Evolutionary conservation across 2,329 filamentous ascomycete species (phyloP).

Genomic region (Gnomoniopsis smithogilvyi): DNA sequence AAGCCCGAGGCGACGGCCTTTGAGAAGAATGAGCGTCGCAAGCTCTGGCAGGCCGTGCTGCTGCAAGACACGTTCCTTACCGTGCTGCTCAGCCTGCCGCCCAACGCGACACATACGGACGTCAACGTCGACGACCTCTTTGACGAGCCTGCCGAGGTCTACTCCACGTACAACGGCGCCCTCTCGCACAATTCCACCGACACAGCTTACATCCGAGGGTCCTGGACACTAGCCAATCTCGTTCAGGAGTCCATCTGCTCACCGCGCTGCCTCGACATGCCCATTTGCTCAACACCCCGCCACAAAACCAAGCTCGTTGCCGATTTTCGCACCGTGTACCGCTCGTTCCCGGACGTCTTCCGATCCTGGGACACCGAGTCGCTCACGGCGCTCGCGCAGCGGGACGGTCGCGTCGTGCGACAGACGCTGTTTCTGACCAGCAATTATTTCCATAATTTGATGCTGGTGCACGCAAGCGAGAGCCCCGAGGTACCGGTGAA

Average conservation of each 20-base stretch:
- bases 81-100: slow-evolving; percentile 72
- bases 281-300: slow-evolving; percentile 64
- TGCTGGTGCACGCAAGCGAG: slow-evolving; percentile 73
- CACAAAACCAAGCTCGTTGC: slow-evolving; percentile 69
- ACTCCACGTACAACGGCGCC: slow-evolving; percentile 45
- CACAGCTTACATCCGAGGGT: slow-evolving; percentile 69
- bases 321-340: slow-evolving; percentile 68
- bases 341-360: slow-evolving; percentile 69
- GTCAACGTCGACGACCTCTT: slow-evolving; percentile 71
- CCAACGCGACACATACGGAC: slow-evolving; percentile 75
- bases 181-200: slow-evolving; percentile 62
- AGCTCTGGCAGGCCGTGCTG: slow-evolving; percentile 78
- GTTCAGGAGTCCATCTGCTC: slow-evolving; percentile 76
- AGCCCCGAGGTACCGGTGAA: slow-evolving; percentile 63
- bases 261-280: slow-evolving; percentile 69
- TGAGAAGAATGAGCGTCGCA: slow-evolving; percentile 75
- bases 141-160: slow-evolving; percentile 47
- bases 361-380: slow-evolving; percentile 63
- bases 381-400: slow-evolving; percentile 53
- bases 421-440: slow-evolving; percentile 78
- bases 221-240: slow-evolving; percentile 75
- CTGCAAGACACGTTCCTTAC: slow-evolving; percentile 81
- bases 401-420: slow-evolving; percentile 63
- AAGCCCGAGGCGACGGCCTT: slow-evolving; percentile 63
- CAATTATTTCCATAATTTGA: slow-evolving; percentile 80